Base-by-base conservation (phyloP, 2,329 filamentous ascomycete genomes). In the Parafenestella ontariensis region DNA sequence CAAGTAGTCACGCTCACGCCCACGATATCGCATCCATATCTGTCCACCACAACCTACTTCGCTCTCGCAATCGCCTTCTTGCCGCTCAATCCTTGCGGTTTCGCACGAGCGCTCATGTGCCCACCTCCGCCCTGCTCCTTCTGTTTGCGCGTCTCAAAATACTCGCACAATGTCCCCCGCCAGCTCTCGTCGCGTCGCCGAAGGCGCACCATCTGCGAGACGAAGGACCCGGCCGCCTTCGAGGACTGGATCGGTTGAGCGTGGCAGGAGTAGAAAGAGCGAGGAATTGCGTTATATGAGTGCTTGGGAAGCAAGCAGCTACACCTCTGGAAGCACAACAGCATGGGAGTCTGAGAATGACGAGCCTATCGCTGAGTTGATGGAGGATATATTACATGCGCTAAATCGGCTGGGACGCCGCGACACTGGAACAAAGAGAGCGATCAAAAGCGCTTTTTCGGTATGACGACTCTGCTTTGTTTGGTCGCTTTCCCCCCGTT, bases 21-120 rank as follows among this genome's bases (percentile, higher is more conserved):
- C 47, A 42, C 24, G 5, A 36, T 15, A 18, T 5, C 40, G 23
- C 24, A 26, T 9, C 24, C 24, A 26, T 5, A 26, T 26, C 24
- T 9, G n/a, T 15, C 41, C 39, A 15, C 46, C 50, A 34, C 43
- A 34, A 34, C 40, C 37, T 37, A 39, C 33, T 41, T 36, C 51
- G 40, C 40, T 54, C 49, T 44, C 51, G 34, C 13, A 28, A 26
- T 41, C 31, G 34, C 52, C 40, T 49, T 36, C 49, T 49, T 39
- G 55, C 61, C 62, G 63, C 62, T 52, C 58, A 37, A 48, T 41
- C 53, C 56, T 48, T 61, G 68, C 72, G 69, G 65, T 68, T 58
- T 56, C 59, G 58, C 64, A 63, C 58, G 57, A 61, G 66, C 68
- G 64, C 72, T 70, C 67, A 76, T 75, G 72, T 75, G 72, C 71